These are phyloP conservation scores for Gardenia jasminoides DNA, from an alignment of 257 asterid species.

Conservation along the genomic window DNA sequence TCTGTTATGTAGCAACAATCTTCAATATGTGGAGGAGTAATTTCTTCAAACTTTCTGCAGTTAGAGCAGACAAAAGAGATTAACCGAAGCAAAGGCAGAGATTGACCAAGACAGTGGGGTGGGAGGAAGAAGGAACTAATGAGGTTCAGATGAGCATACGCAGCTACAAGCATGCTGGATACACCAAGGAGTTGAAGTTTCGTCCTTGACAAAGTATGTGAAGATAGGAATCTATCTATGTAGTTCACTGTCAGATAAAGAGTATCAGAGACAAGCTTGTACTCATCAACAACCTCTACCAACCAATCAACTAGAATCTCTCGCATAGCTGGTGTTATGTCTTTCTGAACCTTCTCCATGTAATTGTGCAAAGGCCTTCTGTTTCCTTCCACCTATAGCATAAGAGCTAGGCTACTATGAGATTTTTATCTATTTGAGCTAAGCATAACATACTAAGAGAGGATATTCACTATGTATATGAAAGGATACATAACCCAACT, in stretches of 20 bases:
- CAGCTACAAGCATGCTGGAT: constrained; percentile 83
- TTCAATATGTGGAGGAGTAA: constrained; percentile 70
- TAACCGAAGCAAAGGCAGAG: background rate
- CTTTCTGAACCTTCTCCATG: constrained; percentile 72
- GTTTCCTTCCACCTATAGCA: constrained; percentile 56
- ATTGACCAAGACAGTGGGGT: background rate
- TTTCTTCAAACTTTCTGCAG: constrained; percentile 86
- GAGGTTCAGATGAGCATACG: constrained; percentile 48
- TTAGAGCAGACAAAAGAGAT: constrained; percentile 20
- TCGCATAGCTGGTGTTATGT: constrained; percentile 65
- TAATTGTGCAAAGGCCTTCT: constrained; percentile 70
- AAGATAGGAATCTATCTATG: constrained; percentile 70
- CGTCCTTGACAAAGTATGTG: constrained; percentile 43
- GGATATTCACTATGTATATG: background rate
- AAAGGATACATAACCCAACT: background rate
- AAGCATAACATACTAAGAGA: background rate
- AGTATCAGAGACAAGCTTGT: constrained; percentile 74
- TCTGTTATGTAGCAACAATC: constrained; percentile 87
- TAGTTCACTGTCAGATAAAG: constrained; percentile 62
- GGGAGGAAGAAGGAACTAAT: background rate
- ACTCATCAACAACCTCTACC: constrained; percentile 85
- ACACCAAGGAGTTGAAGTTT: constrained; percentile 95
- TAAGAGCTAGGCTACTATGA: constrained; percentile 11
- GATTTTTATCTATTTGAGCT: too few species aligned
- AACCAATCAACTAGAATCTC: constrained; percentile 80